These are phyloP conservation scores for Anastatica hierochuntica DNA, from an alignment of 345 rosid species.

Conservation along the genomic window DNA sequence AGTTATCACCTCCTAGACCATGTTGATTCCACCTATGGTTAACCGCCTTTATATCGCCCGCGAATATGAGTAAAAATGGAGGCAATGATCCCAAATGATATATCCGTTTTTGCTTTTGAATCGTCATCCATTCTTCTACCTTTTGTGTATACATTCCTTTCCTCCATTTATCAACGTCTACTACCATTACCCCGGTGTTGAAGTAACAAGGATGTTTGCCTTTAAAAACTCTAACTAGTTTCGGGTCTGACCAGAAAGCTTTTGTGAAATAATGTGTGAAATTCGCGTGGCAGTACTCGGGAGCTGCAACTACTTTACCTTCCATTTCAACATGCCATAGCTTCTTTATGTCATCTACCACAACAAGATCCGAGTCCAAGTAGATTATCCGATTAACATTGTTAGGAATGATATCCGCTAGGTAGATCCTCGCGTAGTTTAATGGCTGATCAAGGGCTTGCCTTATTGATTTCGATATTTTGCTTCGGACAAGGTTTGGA, in stretches of 20 bases:
- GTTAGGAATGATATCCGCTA: conserved; percentile 42
- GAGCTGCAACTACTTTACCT: conserved; percentile 50
- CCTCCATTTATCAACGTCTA: conserved; percentile 59
- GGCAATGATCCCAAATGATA: conserved; percentile 62
- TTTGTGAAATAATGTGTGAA: conserved; percentile 45
- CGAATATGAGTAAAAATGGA: conserved; percentile 51
- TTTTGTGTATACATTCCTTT: conserved; percentile 33
- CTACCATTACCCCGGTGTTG: conserved; percentile 63
- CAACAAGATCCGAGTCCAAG: conserved; percentile 57
- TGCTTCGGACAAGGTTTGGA: conserved; percentile 39
- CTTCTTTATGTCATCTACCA: conserved; percentile 47
- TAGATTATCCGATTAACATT: conserved; percentile 38
- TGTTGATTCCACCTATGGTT: conserved; percentile 69
- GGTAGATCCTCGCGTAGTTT: conserved; percentile 58
- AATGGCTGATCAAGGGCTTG: conserved; percentile 55
- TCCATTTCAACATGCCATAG: conserved; percentile 48
- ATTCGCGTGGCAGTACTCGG: conserved; percentile 58
- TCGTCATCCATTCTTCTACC: conserved; percentile 52
- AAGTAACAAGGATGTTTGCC: conserved; percentile 55
- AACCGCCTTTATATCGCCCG: conserved; percentile 51
- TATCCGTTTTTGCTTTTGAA: conserved; percentile 49
- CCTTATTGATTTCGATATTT: conserved; percentile 48
- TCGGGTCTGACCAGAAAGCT: conserved; percentile 42
- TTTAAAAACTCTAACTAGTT: conserved; percentile 30
- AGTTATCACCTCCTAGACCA: conserved; percentile 61